Base-by-base conservation (phyloP, 2,329 filamentous ascomycete genomes). In the Ceratocystis cacaofunesta region DNA sequence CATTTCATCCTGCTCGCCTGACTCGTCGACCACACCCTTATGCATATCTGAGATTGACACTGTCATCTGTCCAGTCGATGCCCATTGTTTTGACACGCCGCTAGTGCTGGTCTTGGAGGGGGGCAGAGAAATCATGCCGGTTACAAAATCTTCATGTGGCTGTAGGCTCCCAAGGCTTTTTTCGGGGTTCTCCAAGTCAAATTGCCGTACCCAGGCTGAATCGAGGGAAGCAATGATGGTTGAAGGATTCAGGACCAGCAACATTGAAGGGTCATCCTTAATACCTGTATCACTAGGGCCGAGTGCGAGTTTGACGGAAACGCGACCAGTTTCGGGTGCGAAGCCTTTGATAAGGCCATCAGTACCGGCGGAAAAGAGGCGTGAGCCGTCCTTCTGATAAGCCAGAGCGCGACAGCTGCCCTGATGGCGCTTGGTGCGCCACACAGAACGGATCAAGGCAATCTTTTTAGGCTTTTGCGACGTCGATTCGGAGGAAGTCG, bases 1-100 rank as follows among this genome's bases (percentile, higher is more conserved):
- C 75, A 97, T 90, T 69, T 96, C 92, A 71, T 95, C 94, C 73
- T 97, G 94, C 71, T 97, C 91, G 72, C 96, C 94, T 70, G 90
- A 96, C 67, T 87, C 87, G 2, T 92, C 87, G 55, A 97, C 78
- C 5, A 96, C 89, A 15, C 92, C 92, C 61, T 89, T 82, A 28
- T 92, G 85, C 57, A 96, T 78, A 73, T 99, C 94, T 0, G 91
- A 95, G 46, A 96, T 86, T 1, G 91, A 90, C 22, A 99, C 78
- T 0, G 92, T 97, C 1, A 90, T 92, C 57, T 91, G 92, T 43
- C 94, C 94, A 0, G 92, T 96, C 46, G 88, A 94, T 63, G 96
- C 83, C 88, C 91, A 99, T 76, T 97, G 92, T 76, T 96, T 96
- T 71, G 89, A 85, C 73, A 89, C 92, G 4, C 92, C 92, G 19